Evolutionary conservation across 768 basidiomycete species (phyloP).

Genomic region (Boletales sp.): DNA sequence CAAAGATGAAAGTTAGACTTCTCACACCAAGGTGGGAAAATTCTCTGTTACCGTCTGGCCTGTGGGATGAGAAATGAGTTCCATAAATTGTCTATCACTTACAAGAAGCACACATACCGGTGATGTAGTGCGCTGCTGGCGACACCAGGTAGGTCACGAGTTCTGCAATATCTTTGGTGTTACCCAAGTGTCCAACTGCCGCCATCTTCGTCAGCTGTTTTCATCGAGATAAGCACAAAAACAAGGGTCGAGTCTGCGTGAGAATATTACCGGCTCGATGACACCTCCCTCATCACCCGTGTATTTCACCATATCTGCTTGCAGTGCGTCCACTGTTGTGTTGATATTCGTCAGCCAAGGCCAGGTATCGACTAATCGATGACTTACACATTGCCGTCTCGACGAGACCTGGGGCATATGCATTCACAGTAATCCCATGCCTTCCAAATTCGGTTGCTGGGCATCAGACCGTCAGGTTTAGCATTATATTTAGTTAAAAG

Average conservation of each 20-base stretch:
- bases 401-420: slow-evolving; percentile 33
- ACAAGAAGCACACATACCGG: slow-evolving; percentile 19
- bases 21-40: not conserved
- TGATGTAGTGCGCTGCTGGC: slow-evolving; percentile 32
- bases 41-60: slow-evolving; percentile 24
- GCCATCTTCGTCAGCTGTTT: slow-evolving; percentile 11
- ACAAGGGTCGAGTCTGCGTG: not conserved
- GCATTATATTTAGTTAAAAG: not conserved
- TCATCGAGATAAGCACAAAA: not conserved
- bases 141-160: slow-evolving; percentile 37
- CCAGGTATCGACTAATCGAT: not conserved
- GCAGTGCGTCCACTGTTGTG: slow-evolving; percentile 17
- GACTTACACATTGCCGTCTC: slow-evolving; percentile 29
- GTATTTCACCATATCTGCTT: slow-evolving; percentile 6
- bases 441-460: slow-evolving; percentile 31
- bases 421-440: slow-evolving; percentile 32
- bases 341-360: not conserved
- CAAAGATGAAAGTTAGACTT: not conserved
- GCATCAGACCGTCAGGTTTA: not conserved
- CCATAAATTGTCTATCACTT: not conserved
- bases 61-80: not conserved
- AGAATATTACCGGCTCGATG: slow-evolving; percentile 9
- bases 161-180: slow-evolving; percentile 31
- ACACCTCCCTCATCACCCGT: slow-evolving; percentile 14
- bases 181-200: slow-evolving; percentile 22